These are phyloP conservation scores for Thalassia testudinum DNA, from an alignment of 116 monocot genomes.

Conservation along the genomic window DNA sequence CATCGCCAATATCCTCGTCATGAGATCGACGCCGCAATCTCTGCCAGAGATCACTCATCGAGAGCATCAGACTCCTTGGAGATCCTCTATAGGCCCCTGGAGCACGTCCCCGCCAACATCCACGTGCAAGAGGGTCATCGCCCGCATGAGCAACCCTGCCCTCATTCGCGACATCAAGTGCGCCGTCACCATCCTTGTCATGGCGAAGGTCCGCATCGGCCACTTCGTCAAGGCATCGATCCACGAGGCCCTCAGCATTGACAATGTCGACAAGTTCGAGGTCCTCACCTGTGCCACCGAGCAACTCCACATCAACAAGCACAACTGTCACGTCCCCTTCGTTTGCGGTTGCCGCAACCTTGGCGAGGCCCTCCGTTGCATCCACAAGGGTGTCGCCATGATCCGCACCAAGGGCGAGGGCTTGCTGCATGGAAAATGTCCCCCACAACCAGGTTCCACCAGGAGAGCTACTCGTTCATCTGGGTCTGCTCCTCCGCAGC, in stretches of 20 bases:
- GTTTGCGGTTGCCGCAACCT: too few species aligned
- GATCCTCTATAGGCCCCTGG: too few species aligned
- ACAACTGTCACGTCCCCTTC: too few species aligned
- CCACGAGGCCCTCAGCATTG: conserved; percentile 15
- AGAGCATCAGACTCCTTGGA: too few species aligned
- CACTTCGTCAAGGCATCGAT: conserved; percentile 20
- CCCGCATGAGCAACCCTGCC: conserved; percentile 71
- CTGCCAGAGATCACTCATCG: too few species aligned
- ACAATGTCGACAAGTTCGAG: conserved; percentile 17
- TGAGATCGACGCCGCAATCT: too few species aligned
- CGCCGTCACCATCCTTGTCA: conserved; percentile 32
- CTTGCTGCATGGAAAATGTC: too few species aligned
- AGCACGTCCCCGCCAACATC: conserved; percentile 86
- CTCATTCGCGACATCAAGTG: conserved; percentile 39
- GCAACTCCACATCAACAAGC: conserved; percentile 14
- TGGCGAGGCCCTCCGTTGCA: conserved; percentile 21
- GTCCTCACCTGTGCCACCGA: conserved; percentile 16
- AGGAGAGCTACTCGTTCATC: conserved; percentile 13
- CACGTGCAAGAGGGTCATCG: conserved; percentile 55
- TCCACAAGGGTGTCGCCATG: conserved; percentile 11
- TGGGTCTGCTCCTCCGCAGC: too few species aligned
- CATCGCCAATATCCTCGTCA: too few species aligned
- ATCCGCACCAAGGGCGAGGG: too few species aligned
- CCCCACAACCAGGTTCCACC: too few species aligned
- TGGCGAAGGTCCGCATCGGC: conserved; percentile 18